Percentiles rank a stretch among this genome's conserved stretches.
These are phyloP conservation scores for Aspergillus versicolor DNA, from an alignment of 2,329 filamentous ascomycete species.

Conservation along the genomic window DNA sequence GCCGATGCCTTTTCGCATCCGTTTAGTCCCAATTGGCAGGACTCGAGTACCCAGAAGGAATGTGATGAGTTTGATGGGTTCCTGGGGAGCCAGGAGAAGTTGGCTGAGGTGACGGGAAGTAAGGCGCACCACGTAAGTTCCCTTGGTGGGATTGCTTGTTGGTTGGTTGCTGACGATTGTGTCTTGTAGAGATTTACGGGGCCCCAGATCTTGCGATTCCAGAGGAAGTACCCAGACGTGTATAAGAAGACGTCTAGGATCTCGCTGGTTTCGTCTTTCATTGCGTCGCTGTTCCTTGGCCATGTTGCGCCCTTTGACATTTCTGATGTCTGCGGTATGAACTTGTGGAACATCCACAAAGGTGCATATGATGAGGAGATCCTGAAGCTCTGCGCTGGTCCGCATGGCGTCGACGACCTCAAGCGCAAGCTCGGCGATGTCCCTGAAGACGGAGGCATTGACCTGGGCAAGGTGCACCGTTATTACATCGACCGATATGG, in stretches of 20 bases:
- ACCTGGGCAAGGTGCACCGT: slow-evolving; percentile 69
- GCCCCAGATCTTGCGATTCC: slow-evolving; percentile 90
- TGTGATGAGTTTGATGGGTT: slow-evolving; percentile 81
- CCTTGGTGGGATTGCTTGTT: neutral
- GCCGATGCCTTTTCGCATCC: slow-evolving; percentile 73
- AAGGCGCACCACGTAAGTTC: slow-evolving; percentile 85
- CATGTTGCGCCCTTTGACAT: slow-evolving; percentile 86
- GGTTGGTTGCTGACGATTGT: neutral
- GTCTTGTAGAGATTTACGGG: slow-evolving; percentile 81
- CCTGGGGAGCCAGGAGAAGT: slow-evolving; percentile 63
- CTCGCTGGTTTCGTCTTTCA: slow-evolving; percentile 91
- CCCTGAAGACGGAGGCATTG: slow-evolving; percentile 73
- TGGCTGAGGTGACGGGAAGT: slow-evolving; percentile 83
- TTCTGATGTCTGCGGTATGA: slow-evolving; percentile 93
- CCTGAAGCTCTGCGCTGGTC: slow-evolving; percentile 71
- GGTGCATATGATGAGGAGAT: slow-evolving; percentile 73
- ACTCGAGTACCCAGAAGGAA: slow-evolving; percentile 88
- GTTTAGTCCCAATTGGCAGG: slow-evolving; percentile 96
- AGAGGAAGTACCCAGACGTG: slow-evolving; percentile 73
- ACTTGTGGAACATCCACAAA: slow-evolving; percentile 84
- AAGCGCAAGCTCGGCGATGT: slow-evolving; percentile 78
- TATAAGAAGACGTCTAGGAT: slow-evolving; percentile 81
- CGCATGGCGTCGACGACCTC: slow-evolving; percentile 63
- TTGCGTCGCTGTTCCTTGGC: slow-evolving; percentile 87
- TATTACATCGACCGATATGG: slow-evolving; percentile 82